Evolutionary conservation across 441 rosid species (phyloP).

Genomic region (Breynia disticha): DNA sequence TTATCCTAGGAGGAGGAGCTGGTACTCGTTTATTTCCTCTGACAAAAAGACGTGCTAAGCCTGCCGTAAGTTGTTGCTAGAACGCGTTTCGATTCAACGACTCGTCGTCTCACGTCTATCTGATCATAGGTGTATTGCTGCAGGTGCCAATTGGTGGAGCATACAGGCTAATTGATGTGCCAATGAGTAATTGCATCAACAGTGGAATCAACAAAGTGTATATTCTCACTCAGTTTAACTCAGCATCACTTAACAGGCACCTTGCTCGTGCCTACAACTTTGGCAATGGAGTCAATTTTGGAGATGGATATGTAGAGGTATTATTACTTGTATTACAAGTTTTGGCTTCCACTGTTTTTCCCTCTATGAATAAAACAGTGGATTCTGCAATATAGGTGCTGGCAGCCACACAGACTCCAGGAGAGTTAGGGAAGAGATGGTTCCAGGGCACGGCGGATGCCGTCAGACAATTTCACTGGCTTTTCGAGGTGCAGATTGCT

Average conservation of each 20-base stretch:
- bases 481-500: conserved; percentile 55
- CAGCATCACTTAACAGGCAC: conserved; percentile 81
- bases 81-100: too few species aligned
- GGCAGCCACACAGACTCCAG: conserved; percentile 98
- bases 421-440: conserved; percentile 80
- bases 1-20: conserved; percentile 93
- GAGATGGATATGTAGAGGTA: conserved; percentile 83
- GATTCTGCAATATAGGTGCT: conserved; percentile 34
- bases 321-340: not conserved
- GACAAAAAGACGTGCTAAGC: conserved; percentile 92
- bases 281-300: conserved; percentile 57
- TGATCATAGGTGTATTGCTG: conserved; percentile 49
- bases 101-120: conserved; percentile 29
- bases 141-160: conserved; percentile 95
- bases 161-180: conserved; percentile 89
- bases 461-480: conserved; percentile 93
- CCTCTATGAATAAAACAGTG: not conserved
- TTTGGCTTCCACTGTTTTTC: not conserved
- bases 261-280: conserved; percentile 72
- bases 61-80: conserved; percentile 51
- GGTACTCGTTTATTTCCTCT: conserved; percentile 95
- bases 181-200: conserved; percentile 97
- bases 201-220: conserved; percentile 92
- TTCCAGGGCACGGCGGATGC: conserved; percentile 96
- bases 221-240: conserved; percentile 89